phyloP scores from a whole-genome alignment of 345 rosid genomes.

The Lepidium africanum region DNA sequence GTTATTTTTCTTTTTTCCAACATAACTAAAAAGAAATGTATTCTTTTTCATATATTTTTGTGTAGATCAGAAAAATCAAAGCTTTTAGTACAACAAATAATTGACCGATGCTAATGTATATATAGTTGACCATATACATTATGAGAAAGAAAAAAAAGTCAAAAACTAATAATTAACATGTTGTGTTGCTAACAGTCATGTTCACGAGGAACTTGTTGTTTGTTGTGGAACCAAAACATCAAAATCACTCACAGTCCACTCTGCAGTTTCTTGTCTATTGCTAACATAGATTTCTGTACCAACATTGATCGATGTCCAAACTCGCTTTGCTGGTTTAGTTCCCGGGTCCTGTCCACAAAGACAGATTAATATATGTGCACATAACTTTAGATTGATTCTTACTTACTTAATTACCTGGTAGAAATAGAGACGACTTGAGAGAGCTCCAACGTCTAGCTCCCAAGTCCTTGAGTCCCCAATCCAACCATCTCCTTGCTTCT shows the following conservation, averaged over 20 bases:
- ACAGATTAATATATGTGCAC: neutral
- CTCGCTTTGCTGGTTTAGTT: constrained; percentile 35
- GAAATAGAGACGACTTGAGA: constrained; percentile 42
- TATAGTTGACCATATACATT: neutral
- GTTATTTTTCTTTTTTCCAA: too few relatives aligned
- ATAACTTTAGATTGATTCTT: neutral
- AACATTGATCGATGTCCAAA: constrained; percentile 41
- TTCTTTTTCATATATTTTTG: neutral
- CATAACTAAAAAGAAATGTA: too few relatives aligned
- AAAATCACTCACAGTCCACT: constrained; percentile 46
- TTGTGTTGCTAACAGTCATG: constrained; percentile 1
- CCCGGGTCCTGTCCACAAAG: constrained; percentile 39
- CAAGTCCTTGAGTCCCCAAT: constrained; percentile 39
- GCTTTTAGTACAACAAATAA: neutral
- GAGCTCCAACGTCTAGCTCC: constrained; percentile 44
- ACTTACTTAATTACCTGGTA: constrained; percentile 34
- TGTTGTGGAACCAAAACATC: constrained; percentile 37
- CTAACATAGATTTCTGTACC: constrained; percentile 49
- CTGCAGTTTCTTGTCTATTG: constrained; percentile 32
- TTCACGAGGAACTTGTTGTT: neutral
- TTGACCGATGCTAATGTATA: neutral
- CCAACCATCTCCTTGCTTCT: constrained; percentile 44
- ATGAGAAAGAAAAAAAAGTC: neutral
- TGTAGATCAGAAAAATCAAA: neutral
- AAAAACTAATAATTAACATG: neutral